phyloP scores from a whole-genome alignment of 2,329 filamentous ascomycete species.

The Talaromyces amestolkiae region DNA sequence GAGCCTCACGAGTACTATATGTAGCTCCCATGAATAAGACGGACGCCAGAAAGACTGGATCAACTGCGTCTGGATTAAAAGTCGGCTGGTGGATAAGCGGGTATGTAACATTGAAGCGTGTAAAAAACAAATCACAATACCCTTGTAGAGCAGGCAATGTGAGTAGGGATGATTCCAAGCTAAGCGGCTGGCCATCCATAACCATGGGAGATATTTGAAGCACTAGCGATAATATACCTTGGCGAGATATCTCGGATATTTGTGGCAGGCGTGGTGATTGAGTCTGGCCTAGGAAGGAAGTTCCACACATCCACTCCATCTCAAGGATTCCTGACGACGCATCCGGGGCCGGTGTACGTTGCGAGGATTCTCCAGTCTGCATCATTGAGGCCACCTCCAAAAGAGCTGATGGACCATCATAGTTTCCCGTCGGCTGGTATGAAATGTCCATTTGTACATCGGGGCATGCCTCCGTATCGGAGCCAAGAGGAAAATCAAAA shows the following conservation, averaged over 20 bases:
- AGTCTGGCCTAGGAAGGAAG: conserved; percentile 7
- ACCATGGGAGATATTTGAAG: conserved; percentile 49
- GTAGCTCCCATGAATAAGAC: conserved; percentile 62
- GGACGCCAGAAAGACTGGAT: conserved; percentile 55
- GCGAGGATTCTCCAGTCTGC: not conserved
- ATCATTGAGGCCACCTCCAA: conserved; percentile 5
- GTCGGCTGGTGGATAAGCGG: conserved; percentile 59
- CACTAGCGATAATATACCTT: conserved; percentile 51
- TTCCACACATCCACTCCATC: conserved; percentile 32
- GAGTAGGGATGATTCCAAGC: conserved; percentile 53
- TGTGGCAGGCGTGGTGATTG: conserved; percentile 22
- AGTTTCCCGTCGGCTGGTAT: not conserved
- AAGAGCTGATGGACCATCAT: conserved; percentile 10
- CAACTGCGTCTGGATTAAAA: conserved; percentile 51
- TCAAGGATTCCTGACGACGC: conserved; percentile 18
- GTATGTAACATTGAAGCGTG: conserved; percentile 59
- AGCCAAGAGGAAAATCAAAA: conserved; percentile 25
- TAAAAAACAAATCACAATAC: conserved; percentile 61
- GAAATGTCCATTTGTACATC: not conserved
- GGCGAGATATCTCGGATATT: conserved; percentile 35
- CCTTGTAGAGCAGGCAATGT: conserved; percentile 52
- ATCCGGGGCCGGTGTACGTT: not conserved
- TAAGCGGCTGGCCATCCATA: conserved; percentile 49
- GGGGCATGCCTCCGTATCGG: not conserved
- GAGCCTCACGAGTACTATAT: conserved; percentile 58